Percentiles rank a stretch among this genome's conserved stretches.
phyloP scores from a whole-genome alignment of 2,329 filamentous ascomycete species.

The Arthrobotrys megalospora region DNA sequence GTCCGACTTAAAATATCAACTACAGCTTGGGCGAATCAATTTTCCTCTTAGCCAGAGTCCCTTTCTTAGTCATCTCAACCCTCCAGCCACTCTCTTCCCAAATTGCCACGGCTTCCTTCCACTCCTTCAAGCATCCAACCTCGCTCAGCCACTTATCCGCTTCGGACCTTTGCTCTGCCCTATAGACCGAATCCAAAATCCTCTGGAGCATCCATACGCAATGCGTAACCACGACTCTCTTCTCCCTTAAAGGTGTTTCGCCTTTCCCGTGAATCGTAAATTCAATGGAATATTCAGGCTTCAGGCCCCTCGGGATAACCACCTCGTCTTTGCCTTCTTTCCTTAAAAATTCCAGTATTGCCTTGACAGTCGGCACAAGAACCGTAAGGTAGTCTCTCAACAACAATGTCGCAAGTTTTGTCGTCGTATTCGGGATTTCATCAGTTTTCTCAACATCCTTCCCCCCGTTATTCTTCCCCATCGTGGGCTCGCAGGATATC shows the following conservation, averaged over 20 bases:
- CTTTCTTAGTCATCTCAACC: constrained; percentile 48
- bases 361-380: constrained; percentile 30
- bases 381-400: constrained; percentile 43
- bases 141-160: constrained; percentile 52
- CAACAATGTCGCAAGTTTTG: constrained; percentile 31
- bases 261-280: constrained; percentile 43
- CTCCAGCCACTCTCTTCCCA: constrained; percentile 52
- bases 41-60: constrained; percentile 39
- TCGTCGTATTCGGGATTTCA: constrained; percentile 38
- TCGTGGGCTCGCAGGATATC: constrained; percentile 36
- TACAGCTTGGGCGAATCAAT: constrained; percentile 38
- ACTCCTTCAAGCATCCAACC: constrained; percentile 41
- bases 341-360: constrained; percentile 35
- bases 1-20: not conserved
- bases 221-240: constrained; percentile 40
- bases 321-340: constrained; percentile 43
- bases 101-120: constrained; percentile 30
- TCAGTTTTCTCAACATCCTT: constrained; percentile 31
- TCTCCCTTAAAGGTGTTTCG: constrained; percentile 28
- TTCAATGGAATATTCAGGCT: constrained; percentile 28
- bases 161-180: constrained; percentile 28
- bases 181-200: constrained; percentile 47
- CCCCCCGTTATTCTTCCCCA: constrained; percentile 43
- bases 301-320: constrained; percentile 44
- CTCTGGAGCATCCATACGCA: constrained; percentile 53